A percentile compares a stretch with the other conserved stretches of the same genome.
Conservation (phyloP, 257 asterid species). For the Solanum sejunctum region DNA sequence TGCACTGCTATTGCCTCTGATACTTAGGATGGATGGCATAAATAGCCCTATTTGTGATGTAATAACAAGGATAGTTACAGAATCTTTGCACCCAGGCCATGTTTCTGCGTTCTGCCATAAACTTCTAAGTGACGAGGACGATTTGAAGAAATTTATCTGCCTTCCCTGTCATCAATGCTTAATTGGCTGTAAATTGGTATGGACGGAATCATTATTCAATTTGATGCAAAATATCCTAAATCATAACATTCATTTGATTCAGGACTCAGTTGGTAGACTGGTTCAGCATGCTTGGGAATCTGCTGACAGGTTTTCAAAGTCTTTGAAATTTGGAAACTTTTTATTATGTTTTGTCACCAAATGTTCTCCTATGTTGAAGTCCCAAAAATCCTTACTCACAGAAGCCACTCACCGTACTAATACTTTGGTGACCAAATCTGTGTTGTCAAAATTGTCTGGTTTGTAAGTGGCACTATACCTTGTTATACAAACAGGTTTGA, state of each 20-base stretch:
- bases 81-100: conserved; percentile 59
- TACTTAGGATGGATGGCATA: conserved; percentile 40
- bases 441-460: conserved; percentile 45
- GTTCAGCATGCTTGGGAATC: conserved; percentile 29
- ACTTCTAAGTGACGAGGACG: conserved; percentile 21
- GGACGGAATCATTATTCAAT: conserved; percentile 59
- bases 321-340: conserved; percentile 63
- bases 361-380: conserved; percentile 46
- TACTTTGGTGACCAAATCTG: conserved; percentile 55
- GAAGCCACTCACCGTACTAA: conserved; percentile 44
- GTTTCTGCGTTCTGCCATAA: conserved; percentile 60
- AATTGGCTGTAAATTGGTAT: conserved; percentile 30
- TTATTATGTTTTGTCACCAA: conserved; percentile 54
- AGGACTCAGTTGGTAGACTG: conserved; percentile 29
- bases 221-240: conserved; percentile 30
- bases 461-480: conserved; percentile 7
- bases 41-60: conserved; percentile 47
- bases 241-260: conserved; percentile 22
- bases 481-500: background rate
- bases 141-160: conserved; percentile 25
- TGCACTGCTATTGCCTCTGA: conserved; percentile 48
- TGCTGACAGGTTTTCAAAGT: conserved; percentile 32
- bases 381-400: conserved; percentile 31
- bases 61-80: conserved; percentile 43
- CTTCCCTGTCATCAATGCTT: conserved; percentile 44